Conservation (phyloP, 257 asterid genomes). For the Salvia splendens region DNA sequence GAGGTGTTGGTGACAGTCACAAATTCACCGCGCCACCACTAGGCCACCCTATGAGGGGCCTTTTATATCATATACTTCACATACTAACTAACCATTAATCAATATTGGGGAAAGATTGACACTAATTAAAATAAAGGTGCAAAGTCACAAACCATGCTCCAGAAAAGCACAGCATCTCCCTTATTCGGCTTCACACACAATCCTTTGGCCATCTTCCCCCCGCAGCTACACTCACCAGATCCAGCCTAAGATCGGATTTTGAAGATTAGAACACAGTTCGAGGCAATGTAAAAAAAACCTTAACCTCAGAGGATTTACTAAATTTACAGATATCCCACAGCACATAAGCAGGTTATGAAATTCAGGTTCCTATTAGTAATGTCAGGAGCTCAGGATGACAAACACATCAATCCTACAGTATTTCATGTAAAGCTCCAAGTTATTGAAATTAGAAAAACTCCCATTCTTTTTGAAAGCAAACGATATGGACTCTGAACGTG, state of each 20-base stretch:
- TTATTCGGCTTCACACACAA: constrained; percentile 70
- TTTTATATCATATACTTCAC: not conserved
- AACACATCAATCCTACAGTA: not conserved
- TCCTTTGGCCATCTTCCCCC: constrained; percentile 71
- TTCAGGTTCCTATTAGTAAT: not conserved
- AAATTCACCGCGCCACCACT: no score
- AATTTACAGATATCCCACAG: not conserved
- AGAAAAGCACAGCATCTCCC: constrained; percentile 91
- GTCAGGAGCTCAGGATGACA: not conserved
- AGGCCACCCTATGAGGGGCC: no score
- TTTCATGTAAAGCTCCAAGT: not conserved
- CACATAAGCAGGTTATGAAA: constrained; percentile 1
- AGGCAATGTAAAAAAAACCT: constrained; percentile 17
- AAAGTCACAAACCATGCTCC: constrained; percentile 78
- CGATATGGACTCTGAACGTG: not conserved
- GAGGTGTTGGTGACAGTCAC: no score
- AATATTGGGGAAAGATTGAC: not conserved
- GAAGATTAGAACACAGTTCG: constrained; percentile 21
- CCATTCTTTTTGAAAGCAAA: not conserved
- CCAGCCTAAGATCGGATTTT: constrained; percentile 56
- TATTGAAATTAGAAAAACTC: not conserved
- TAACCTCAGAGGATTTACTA: constrained; percentile 14
- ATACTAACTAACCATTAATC: constrained; percentile 4
- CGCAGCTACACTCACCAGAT: constrained; percentile 74
- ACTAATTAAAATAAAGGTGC: constrained; percentile 21